Base-by-base conservation (phyloP, 495 filamentous ascomycete species). In the Melanomma pulvis-pyrius region DNA sequence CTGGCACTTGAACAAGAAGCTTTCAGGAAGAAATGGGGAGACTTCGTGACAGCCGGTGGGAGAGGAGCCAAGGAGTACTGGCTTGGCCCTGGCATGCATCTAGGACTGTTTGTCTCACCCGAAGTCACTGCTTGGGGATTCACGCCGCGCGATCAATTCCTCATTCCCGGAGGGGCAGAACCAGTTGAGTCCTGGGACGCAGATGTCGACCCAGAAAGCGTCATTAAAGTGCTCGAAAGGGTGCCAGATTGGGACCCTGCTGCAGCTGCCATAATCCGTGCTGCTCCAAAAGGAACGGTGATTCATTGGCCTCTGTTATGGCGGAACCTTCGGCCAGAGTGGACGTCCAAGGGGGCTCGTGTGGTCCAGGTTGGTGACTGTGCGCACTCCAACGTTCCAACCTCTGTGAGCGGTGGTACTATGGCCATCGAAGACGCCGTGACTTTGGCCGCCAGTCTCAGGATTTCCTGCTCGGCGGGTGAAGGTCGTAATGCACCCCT, bases 51-150 rank as follows among this genome's bases (percentile, higher is more conserved):
- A 2, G 50, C 3, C 5, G 19, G 8, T 26, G n/a, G n/a, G n/a
- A n/a, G n/a, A n/a, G n/a, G n/a, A n/a, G 7, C 15, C 9, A 7
- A 53, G 5, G 50, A 53, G 26, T 53, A 25, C 25, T 53, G 50
- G 50, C 7, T 53, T 4, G 50, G 50, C 3, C 50, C 50, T 8
- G 50, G 50, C 19, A 53, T 53, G 50, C 50, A 53, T 21, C 26
- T 53, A 6, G 50, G 50, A 5, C 50, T 53, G 3, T 25, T 53
- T 7, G 50, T 53, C 6, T 53, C 50, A 53, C 50, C 50, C 5
- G 50, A 53, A 29, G 5, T 53, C 50, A 53, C 25, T n/a, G 50
- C 21, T n/a, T 53, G 50, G 50, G 50, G 50, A 26, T n/a, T 53
- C 22, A 53, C 50, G 26, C 50, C 50, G n/a, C 50, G 50, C 3